Conservation (phyloP, 176 grass and related monocot genomes). For the Carex kokanica region DNA sequence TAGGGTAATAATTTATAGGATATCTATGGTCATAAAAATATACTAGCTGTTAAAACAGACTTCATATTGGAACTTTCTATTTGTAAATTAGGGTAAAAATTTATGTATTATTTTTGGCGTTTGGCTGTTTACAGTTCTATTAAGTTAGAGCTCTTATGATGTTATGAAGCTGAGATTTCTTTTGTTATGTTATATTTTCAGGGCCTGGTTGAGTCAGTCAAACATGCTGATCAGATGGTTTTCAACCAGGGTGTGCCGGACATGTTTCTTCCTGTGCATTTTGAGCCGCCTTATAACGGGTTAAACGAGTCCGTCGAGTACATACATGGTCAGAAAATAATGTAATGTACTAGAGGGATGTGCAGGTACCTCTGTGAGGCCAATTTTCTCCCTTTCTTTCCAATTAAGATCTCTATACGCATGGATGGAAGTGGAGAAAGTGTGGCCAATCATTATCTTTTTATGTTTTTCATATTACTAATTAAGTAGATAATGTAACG, state of each 20-base stretch:
- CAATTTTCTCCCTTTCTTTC: no score
- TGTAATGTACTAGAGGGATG: not conserved
- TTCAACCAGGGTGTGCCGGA: not conserved
- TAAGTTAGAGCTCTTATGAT: no score
- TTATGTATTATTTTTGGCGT: no score
- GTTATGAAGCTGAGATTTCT: not conserved
- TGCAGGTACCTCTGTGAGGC: no score
- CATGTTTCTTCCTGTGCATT: constrained; percentile 41
- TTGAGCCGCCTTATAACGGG: constrained; percentile 48
- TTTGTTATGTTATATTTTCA: not conserved
- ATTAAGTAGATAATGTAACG: no score
- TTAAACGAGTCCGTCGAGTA: not conserved
- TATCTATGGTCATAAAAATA: no score
- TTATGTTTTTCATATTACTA: not conserved
- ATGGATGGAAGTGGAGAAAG: constrained; percentile 56
- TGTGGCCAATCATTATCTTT: not conserved
- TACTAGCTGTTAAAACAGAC: no score
- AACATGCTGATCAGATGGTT: not conserved
- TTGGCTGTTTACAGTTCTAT: no score
- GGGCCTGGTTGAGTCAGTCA: constrained; percentile 5
- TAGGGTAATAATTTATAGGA: no score
- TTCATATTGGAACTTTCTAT: no score
- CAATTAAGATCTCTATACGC: constrained; percentile 6
- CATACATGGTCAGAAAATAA: constrained; percentile 22
- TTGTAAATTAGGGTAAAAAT: no score